Conservation (phyloP, 495 filamentous ascomycete species). For the Tetracladium marchalianum region DNA sequence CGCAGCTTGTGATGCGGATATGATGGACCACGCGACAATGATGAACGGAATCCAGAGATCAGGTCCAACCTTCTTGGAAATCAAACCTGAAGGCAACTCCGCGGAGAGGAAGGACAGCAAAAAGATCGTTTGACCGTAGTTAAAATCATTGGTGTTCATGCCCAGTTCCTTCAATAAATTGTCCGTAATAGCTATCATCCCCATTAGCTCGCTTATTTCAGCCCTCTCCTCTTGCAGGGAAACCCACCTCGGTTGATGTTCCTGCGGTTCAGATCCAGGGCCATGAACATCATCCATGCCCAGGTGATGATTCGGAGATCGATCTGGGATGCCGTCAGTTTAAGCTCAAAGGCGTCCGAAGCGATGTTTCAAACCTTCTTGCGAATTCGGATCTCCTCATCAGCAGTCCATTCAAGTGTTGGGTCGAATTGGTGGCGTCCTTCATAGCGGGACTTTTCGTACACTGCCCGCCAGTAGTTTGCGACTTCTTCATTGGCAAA, state of each 20-base stretch:
- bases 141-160: constrained; percentile 63
- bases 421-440: constrained; percentile 66
- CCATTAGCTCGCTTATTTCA: constrained; percentile 23
- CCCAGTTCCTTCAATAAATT: constrained; percentile 47
- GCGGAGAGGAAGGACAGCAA: constrained; percentile 52
- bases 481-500: neutral
- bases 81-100: constrained; percentile 61
- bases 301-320: constrained; percentile 16
- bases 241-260: constrained; percentile 40
- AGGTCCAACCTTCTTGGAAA: constrained; percentile 63
- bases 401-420: constrained; percentile 53
- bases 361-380: constrained; percentile 37
- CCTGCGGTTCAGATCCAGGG: constrained; percentile 66
- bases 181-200: constrained; percentile 44
- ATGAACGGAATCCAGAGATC: constrained; percentile 75
- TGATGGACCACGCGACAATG: constrained; percentile 66
- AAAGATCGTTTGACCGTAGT: constrained; percentile 67
- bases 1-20: constrained; percentile 59
- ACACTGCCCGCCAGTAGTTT: constrained; percentile 2
- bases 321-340: constrained; percentile 1
- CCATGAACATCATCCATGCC: constrained; percentile 72
- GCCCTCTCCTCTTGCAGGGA: no score
- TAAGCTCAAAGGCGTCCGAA: neutral
- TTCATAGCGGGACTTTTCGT: constrained; percentile 40
- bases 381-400: constrained; percentile 57